Percentiles rank a stretch among this genome's conserved stretches.
These are phyloP conservation scores for Seiridium unicorne DNA, from an alignment of 2,329 filamentous ascomycete genomes.

Conservation along the genomic window DNA sequence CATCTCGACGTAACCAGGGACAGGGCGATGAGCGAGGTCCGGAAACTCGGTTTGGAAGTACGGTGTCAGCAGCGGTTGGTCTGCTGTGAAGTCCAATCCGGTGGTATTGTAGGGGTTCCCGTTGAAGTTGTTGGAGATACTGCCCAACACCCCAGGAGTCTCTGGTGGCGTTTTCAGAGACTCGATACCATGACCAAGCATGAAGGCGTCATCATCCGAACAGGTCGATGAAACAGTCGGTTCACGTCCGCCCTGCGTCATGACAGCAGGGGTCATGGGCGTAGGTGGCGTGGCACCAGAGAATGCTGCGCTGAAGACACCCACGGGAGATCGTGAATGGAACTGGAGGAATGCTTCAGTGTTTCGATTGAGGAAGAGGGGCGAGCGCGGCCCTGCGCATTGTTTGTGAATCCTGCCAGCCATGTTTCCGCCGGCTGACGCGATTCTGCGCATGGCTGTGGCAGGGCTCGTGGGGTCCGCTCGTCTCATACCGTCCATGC, in stretches of 20 bases:
- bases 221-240: slow-evolving; percentile 35
- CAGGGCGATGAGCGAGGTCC: slow-evolving; percentile 37
- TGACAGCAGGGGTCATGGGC: slow-evolving; percentile 45
- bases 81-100: slow-evolving; percentile 31
- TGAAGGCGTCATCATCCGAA: slow-evolving; percentile 35
- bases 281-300: slow-evolving; percentile 45
- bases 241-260: slow-evolving; percentile 36
- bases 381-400: slow-evolving; percentile 38
- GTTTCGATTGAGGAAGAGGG: slow-evolving; percentile 42
- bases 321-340: slow-evolving; percentile 40
- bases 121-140: slow-evolving; percentile 37
- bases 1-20: slow-evolving; percentile 45
- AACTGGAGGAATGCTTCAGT: slow-evolving; percentile 42
- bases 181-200: slow-evolving; percentile 31
- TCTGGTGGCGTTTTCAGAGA: slow-evolving; percentile 52
- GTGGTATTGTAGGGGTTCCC: slow-evolving; percentile 23
- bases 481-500: slow-evolving; percentile 43
- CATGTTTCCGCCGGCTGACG: slow-evolving; percentile 45
- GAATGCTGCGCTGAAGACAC: slow-evolving; percentile 32
- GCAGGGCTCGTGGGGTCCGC: slow-evolving; percentile 41
- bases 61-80: slow-evolving; percentile 50
- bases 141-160: slow-evolving; percentile 47
- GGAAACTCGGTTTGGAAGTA: slow-evolving; percentile 44
- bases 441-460: slow-evolving; percentile 49
- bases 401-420: slow-evolving; percentile 41